Percentiles rank a stretch among this genome's conserved stretches.
phyloP scores from a whole-genome alignment of 768 basidiomycete species.

The Lanmaoa pseudosensibilis region DNA sequence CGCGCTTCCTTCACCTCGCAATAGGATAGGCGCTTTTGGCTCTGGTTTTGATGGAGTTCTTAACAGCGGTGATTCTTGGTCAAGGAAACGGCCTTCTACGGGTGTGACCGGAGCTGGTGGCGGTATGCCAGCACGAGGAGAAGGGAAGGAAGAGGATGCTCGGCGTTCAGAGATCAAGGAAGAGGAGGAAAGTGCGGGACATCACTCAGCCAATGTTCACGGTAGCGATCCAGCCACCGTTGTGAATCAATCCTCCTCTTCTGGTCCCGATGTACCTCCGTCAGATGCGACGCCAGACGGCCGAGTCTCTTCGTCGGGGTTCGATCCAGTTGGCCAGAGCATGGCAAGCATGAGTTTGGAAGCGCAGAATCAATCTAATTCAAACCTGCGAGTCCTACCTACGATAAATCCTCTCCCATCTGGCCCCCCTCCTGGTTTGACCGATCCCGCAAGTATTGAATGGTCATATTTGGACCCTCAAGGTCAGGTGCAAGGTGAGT shows the following conservation, averaged over 20 bases:
- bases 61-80: slow-evolving; percentile 66
- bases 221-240: slow-evolving; percentile 6
- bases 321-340: slow-evolving; percentile 8
- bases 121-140: slow-evolving; percentile 39
- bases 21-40: slow-evolving; percentile 53
- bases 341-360: slow-evolving; percentile 20
- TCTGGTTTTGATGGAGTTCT: slow-evolving; percentile 76
- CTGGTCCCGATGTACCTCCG: slow-evolving; percentile 8
- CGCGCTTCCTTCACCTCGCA: slow-evolving; percentile 61
- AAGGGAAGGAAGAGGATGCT: slow-evolving; percentile 38
- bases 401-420: slow-evolving; percentile 16
- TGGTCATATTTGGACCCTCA: slow-evolving; percentile 95
- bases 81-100: slow-evolving; percentile 63
- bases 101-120: slow-evolving; percentile 44
- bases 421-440: slow-evolving; percentile 46
- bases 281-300: slow-evolving; percentile 3
- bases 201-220: slow-evolving; percentile 6
- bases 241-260: slow-evolving; percentile 13
- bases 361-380: slow-evolving; percentile 5
- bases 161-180: slow-evolving; percentile 57
- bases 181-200: slow-evolving; percentile 45
- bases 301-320: slow-evolving; percentile 12
- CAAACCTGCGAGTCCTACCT: slow-evolving; percentile 6
- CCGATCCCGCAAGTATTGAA: slow-evolving; percentile 62
- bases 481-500: slow-evolving; percentile 85